These are phyloP conservation scores for Beauveria bassiana DNA, from an alignment of 2,329 filamentous ascomycete genomes.

Conservation along the genomic window DNA sequence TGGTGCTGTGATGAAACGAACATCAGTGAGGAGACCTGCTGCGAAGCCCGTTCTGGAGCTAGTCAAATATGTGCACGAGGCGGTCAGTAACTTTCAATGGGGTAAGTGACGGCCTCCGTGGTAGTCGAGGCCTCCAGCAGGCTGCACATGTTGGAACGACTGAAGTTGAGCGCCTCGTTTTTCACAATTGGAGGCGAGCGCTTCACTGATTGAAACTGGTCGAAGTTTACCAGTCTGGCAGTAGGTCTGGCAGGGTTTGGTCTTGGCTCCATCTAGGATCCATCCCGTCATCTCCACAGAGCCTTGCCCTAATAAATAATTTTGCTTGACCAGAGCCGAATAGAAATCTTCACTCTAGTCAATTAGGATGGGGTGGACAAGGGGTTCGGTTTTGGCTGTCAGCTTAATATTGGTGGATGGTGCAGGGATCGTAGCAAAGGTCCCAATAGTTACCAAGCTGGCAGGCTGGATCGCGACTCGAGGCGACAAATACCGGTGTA, in stretches of 20 bases:
- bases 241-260: not conserved
- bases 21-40: not conserved
- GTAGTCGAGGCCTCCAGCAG: not conserved
- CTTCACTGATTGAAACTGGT: not conserved
- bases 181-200: not conserved
- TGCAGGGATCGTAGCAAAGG: not conserved
- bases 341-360: not conserved
- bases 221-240: not conserved
- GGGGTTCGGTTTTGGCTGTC: conserved; percentile 1
- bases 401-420: not conserved
- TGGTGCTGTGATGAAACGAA: not conserved
- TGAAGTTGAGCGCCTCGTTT: not conserved
- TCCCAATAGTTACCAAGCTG: not conserved
- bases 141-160: not conserved
- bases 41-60: not conserved
- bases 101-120: not conserved
- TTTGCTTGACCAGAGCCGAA: not conserved
- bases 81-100: not conserved
- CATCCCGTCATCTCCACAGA: conserved; percentile 1
- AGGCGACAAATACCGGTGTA: not conserved
- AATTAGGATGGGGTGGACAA: not conserved
- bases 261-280: conserved; percentile 9
- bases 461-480: not conserved
- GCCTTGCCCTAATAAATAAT: not conserved
- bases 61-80: not conserved